Evolutionary conservation across 2,329 filamentous ascomycete genomes (phyloP).

Genomic region (Phaeosphaeria sp.): DNA sequence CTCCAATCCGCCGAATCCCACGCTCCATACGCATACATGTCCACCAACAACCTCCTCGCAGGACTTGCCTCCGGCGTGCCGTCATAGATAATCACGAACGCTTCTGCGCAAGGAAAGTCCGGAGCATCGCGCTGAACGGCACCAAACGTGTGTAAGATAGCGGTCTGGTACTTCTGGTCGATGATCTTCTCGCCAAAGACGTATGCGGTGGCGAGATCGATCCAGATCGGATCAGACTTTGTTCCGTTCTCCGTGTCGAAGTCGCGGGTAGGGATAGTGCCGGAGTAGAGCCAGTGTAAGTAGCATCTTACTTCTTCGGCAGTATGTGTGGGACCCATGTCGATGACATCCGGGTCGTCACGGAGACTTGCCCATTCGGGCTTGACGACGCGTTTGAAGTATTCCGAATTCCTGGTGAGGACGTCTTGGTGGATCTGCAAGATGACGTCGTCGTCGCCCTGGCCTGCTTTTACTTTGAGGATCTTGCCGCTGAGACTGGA

Average conservation of each 20-base stretch:
- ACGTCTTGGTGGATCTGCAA: conserved; percentile 8
- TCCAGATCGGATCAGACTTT: conserved; percentile 6
- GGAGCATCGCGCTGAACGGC: background rate
- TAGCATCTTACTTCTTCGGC: conserved; percentile 2
- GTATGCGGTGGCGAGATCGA: conserved; percentile 6
- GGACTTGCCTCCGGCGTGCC: conserved; percentile 3
- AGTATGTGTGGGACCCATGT: conserved; percentile 4
- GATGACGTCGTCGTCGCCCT: background rate
- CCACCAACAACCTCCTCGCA: conserved; percentile 1
- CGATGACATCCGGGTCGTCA: conserved; percentile 3
- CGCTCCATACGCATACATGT: conserved; percentile 8
- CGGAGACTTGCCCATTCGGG: conserved; percentile 5
- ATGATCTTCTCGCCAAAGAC: conserved; percentile 8
- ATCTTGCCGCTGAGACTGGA: background rate
- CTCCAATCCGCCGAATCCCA: conserved; percentile 1
- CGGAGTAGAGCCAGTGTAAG: conserved; percentile 7
- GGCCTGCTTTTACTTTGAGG: conserved; percentile 1
- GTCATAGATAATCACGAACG: conserved; percentile 7
- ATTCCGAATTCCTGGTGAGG: conserved; percentile 5
- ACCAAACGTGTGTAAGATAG: background rate
- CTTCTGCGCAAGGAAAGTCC: conserved; percentile 2
- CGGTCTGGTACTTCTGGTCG: conserved; percentile 3
- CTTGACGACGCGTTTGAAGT: conserved; percentile 7
- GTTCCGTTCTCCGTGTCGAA: background rate
- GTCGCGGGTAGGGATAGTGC: conserved; percentile 5